phyloP scores from a whole-genome alignment of 2,329 filamentous ascomycete genomes.

The Diplodia scrobiculata region DNA sequence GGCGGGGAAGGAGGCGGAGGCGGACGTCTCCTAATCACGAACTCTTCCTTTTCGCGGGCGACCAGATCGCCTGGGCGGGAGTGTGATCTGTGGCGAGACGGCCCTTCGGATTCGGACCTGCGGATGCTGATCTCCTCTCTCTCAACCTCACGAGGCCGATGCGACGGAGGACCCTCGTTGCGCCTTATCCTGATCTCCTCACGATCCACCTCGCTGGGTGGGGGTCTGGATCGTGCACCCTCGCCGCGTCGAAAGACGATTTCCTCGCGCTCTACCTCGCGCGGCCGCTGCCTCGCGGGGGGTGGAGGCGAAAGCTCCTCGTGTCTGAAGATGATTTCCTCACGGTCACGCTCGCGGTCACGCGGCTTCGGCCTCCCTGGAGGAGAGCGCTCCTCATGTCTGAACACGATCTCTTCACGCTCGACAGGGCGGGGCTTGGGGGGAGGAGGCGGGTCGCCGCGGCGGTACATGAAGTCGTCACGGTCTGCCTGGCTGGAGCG shows the following conservation, averaged over 20 bases:
- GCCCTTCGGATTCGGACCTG: constrained; percentile 36
- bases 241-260: constrained; percentile 50
- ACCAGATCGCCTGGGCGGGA: constrained; percentile 43
- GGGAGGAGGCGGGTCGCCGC: constrained; percentile 31
- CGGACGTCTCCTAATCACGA: constrained; percentile 45
- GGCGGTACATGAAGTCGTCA: constrained; percentile 46
- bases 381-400: constrained; percentile 33
- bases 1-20: constrained; percentile 41
- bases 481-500: constrained; percentile 34
- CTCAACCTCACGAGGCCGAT: constrained; percentile 38
- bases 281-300: constrained; percentile 28
- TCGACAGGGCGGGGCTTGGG: constrained; percentile 38
- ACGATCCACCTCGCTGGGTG: constrained; percentile 43
- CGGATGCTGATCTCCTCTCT: constrained; percentile 48
- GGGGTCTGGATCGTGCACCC: constrained; percentile 38
- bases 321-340: constrained; percentile 31
- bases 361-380: constrained; percentile 36
- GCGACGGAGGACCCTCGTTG: constrained; percentile 40
- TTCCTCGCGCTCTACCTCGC: constrained; percentile 44
- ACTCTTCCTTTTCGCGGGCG: constrained; percentile 47
- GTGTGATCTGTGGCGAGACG: constrained; percentile 35
- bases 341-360: constrained; percentile 34
- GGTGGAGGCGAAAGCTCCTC: constrained; percentile 25
- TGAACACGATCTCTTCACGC: constrained; percentile 32
- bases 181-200: constrained; percentile 55